These are phyloP conservation scores for Tuctoria greenei DNA, from an alignment of 176 grass and related monocot species.

Conservation along the genomic window DNA sequence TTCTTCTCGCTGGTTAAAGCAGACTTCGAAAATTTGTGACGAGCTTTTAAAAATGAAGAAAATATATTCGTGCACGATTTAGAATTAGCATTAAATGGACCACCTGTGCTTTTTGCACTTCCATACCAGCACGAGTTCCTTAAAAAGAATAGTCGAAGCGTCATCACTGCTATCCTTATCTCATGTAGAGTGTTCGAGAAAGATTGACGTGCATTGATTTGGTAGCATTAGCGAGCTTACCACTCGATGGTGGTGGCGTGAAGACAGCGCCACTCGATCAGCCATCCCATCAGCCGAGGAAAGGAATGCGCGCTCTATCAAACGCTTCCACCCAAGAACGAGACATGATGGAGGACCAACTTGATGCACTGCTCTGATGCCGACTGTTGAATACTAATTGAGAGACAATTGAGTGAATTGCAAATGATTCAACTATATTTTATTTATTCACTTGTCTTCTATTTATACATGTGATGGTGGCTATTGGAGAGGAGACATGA, in stretches of 20 bases:
- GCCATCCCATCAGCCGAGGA: too few species aligned
- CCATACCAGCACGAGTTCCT: not conserved
- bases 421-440: too few species aligned
- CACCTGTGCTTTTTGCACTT: not conserved
- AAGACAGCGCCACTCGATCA: conserved; percentile 31
- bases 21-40: too few species aligned
- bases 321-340: conserved; percentile 23
- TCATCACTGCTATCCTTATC: not conserved
- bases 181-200: not conserved
- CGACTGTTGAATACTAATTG: too few species aligned
- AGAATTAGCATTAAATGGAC: not conserved
- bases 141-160: not conserved
- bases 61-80: too few species aligned
- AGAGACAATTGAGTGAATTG: too few species aligned
- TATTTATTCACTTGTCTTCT: too few species aligned
- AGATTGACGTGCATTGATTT: conserved; percentile 16
- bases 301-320: conserved; percentile 35
- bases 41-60: too few species aligned
- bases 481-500: too few species aligned
- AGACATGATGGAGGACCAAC: not conserved
- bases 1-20: not conserved
- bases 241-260: conserved; percentile 34
- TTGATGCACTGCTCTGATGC: conserved; percentile 17
- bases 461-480: too few species aligned
- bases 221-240: too few species aligned